phyloP scores from a whole-genome alignment of 768 basidiomycete genomes.

The Mrakia gelida region DNA sequence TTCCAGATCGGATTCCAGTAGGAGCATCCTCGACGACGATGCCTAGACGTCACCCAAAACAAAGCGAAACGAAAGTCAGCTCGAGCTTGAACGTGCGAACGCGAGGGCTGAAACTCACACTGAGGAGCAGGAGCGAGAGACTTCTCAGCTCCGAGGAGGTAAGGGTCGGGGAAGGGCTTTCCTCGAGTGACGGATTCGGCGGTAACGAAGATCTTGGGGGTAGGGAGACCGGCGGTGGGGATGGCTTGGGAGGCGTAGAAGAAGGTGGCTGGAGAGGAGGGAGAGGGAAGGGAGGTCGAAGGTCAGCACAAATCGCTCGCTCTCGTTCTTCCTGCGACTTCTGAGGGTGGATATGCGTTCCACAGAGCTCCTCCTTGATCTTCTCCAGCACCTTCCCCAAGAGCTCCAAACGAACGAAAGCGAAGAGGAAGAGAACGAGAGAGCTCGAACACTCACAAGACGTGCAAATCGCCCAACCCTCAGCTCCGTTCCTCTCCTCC shows the following conservation, averaged over 20 bases:
- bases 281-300: not conserved
- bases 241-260: slow-evolving; percentile 67
- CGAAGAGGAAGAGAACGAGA: no score
- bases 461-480: slow-evolving; percentile 33
- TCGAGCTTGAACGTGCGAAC: no score
- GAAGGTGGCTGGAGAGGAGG: slow-evolving; percentile 59
- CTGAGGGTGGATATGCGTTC: not conserved
- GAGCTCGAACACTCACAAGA: slow-evolving; percentile 21
- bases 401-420: no score
- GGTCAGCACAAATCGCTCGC: not conserved
- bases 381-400: not conserved
- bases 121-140: slow-evolving; percentile 57
- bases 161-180: slow-evolving; percentile 86
- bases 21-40: slow-evolving; percentile 88
- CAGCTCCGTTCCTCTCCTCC: slow-evolving; percentile 25
- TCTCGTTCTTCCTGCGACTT: not conserved
- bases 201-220: slow-evolving; percentile 62
- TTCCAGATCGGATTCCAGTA: slow-evolving; percentile 69
- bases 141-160: slow-evolving; percentile 66
- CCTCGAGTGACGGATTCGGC: slow-evolving; percentile 69
- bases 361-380: not conserved
- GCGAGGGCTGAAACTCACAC: slow-evolving; percentile 44
- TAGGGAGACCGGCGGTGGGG: slow-evolving; percentile 57
- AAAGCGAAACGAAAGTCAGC: no score
- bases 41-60: slow-evolving; percentile 48